Evolutionary conservation across 352 stramenopile species (phyloP).

Genomic region (Phytophthora podocarpi): DNA sequence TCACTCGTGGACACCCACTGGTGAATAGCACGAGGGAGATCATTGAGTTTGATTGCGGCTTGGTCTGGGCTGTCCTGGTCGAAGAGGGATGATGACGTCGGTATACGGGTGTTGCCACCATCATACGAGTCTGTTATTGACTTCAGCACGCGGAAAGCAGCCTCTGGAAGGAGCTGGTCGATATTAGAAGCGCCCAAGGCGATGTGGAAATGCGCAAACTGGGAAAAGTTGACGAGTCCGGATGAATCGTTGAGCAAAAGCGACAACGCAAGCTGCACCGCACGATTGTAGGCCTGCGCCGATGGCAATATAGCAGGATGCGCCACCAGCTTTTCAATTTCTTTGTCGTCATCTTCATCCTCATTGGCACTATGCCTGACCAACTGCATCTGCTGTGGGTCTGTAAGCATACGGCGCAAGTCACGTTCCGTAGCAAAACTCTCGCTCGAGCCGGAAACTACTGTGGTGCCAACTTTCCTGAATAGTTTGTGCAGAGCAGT

Average conservation of each 20-base stretch:
- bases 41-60: conserved; percentile 53
- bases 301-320: conserved; percentile 25
- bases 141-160: conserved; percentile 77
- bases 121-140: conserved; percentile 38
- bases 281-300: conserved; percentile 49
- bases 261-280: conserved; percentile 61
- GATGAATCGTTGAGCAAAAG: conserved; percentile 78
- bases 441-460: conserved; percentile 44
- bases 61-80: conserved; percentile 27
- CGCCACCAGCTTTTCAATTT: not conserved
- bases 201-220: conserved; percentile 91
- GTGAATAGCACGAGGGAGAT: conserved; percentile 51
- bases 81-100: conserved; percentile 5
- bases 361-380: conserved; percentile 39
- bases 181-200: conserved; percentile 67
- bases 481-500: conserved; percentile 81
- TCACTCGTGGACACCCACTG: conserved; percentile 43
- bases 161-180: conserved; percentile 78
- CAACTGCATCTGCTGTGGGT: conserved; percentile 38
- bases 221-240: conserved; percentile 85
- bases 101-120: conserved; percentile 7
- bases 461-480: conserved; percentile 56
- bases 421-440: conserved; percentile 66
- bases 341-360: conserved; percentile 13
- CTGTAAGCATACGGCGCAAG: conserved; percentile 61